Evolutionary conservation across 2,329 filamentous ascomycete species (phyloP).

Genomic region (Ophiosphaerella herpotricha): DNA sequence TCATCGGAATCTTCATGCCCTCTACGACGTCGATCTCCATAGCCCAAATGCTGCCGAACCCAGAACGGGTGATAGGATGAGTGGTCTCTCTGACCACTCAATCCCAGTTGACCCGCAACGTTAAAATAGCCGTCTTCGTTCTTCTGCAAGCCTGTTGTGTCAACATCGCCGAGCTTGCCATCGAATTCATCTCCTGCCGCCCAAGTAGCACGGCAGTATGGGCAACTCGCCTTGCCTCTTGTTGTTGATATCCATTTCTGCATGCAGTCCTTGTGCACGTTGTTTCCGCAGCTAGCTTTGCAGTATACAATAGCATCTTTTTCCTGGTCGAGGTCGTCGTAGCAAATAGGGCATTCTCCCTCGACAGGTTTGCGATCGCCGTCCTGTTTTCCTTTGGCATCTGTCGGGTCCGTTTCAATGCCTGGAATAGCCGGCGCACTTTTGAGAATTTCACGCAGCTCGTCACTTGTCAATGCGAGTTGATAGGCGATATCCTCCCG

Average conservation of each 20-base stretch:
- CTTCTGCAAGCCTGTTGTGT: constrained; percentile 49
- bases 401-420: constrained; percentile 37
- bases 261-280: constrained; percentile 64
- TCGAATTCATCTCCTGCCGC: constrained; percentile 48
- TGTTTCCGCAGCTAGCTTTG: constrained; percentile 65
- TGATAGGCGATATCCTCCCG: constrained; percentile 62
- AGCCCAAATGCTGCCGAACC: constrained; percentile 20
- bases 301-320: constrained; percentile 56
- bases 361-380: constrained; percentile 63
- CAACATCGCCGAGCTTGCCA: constrained; percentile 46
- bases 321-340: constrained; percentile 38
- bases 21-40: constrained; percentile 4
- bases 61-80: constrained; percentile 34
- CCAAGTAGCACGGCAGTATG: constrained; percentile 65
- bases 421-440: constrained; percentile 57
- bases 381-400: constrained; percentile 39
- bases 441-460: constrained; percentile 61
- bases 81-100: constrained; percentile 54
- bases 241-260: constrained; percentile 53
- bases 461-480: constrained; percentile 62
- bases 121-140: constrained; percentile 65
- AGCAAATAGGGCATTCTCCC: constrained; percentile 67
- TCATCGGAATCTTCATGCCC: constrained; percentile 3
- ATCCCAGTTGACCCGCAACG: constrained; percentile 64
- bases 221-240: constrained; percentile 58